Base-by-base conservation (phyloP, 2,329 filamentous ascomycete genomes). In the Phoma sp. region DNA sequence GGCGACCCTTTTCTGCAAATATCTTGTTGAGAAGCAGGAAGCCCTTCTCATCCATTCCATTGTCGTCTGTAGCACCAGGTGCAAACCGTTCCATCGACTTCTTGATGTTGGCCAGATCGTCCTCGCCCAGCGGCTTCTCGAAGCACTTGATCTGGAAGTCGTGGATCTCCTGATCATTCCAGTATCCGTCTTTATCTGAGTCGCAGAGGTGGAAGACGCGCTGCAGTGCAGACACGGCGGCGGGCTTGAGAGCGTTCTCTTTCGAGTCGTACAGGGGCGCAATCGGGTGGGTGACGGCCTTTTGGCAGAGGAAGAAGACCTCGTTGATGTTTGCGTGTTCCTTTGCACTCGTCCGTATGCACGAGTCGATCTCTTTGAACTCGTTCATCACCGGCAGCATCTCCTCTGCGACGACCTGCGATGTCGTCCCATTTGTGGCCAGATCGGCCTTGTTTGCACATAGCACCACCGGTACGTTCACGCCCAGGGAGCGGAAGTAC, bases 361-460 rank as follows among this genome's bases (percentile, higher is more conserved):
- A 99, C 0, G 93, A 96, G 73, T 99, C 95, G 60, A 99, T 97
- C 75, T 98, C 95, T 71, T 96, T 93, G 78, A 98, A 99, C 77
- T 99, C 95, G 57, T 90, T 89, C 95, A 99, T 97, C 61, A 99
- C 88, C 0, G 95, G 95, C 29, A 98, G 82, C 91, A 99, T 97
- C 78, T 99, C 95, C 74, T 98, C 95, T 68, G 96, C 90, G 40
- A 96, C 86, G 7, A 96, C 89, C 72, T 96, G 91, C 0, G 91
- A 84, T 7, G 91, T 91, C 55, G 83, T 89, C 37, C 86, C 88
- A 64, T 89, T 88, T 3, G 84, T 85, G 2, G 86, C 85, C 48
- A 97, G 80, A 68, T 99, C 95, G n/a, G 91, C 91, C 76, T 99
- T 99, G 80, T 98, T 98, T 70, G 95, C 92, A 70, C 95, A 98